Evolutionary conservation across 352 stramenopile species (phyloP).

Genomic region (Phytophthora fragariaefolia): DNA sequence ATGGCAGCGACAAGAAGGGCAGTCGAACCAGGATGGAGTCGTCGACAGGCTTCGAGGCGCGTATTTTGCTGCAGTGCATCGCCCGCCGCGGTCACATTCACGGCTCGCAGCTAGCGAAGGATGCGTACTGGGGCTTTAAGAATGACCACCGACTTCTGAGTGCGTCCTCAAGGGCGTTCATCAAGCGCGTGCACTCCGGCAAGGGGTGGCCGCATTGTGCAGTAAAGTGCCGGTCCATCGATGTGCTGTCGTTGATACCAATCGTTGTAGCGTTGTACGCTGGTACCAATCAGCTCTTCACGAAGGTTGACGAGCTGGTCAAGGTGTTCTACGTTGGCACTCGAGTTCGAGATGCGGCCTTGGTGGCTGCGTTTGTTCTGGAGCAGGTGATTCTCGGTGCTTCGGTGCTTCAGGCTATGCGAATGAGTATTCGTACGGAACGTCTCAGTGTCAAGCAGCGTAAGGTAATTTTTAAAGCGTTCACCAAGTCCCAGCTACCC

Average conservation of each 20-base stretch:
- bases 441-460: constrained; percentile 81
- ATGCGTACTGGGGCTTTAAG: constrained; percentile 86
- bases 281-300: constrained; percentile 80
- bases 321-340: constrained; percentile 83
- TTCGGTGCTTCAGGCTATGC: constrained; percentile 82
- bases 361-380: constrained; percentile 79
- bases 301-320: constrained; percentile 81
- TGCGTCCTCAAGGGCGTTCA: constrained; percentile 71
- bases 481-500: constrained; percentile 82
- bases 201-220: constrained; percentile 77
- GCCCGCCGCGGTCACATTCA: constrained; percentile 74
- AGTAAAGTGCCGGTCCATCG: constrained; percentile 82
- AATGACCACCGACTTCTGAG: constrained; percentile 78
- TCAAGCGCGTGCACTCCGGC: constrained; percentile 77
- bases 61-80: constrained; percentile 77
- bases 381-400: constrained; percentile 82
- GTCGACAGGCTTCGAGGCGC: constrained; percentile 80
- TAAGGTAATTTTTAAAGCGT: constrained; percentile 87
- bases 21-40: constrained; percentile 63
- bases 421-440: constrained; percentile 85
- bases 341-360: constrained; percentile 68
- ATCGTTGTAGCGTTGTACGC: constrained; percentile 83
- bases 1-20: constrained; percentile 45
- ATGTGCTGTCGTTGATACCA: constrained; percentile 76
- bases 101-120: constrained; percentile 75